phyloP scores from a whole-genome alignment of 2,329 filamentous ascomycete genomes.

The Penicillium aurantiogriseum region DNA sequence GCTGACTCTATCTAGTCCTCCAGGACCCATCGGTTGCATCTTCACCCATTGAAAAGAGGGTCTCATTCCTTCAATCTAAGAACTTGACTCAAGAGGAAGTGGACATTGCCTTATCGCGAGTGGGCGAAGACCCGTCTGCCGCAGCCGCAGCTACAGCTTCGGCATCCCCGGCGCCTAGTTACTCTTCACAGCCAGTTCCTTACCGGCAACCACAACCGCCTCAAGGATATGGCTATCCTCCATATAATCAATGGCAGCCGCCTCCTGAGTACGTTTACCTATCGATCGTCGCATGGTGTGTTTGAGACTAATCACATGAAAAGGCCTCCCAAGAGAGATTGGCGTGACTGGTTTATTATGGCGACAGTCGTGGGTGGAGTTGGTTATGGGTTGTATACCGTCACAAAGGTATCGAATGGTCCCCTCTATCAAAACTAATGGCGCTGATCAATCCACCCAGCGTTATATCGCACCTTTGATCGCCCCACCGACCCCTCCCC shows the following conservation, averaged over 20 bases:
- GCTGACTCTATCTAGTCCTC: slow-evolving; percentile 61
- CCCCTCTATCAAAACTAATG: not conserved
- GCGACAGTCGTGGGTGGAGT: slow-evolving; percentile 90
- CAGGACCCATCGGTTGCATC: slow-evolving; percentile 89
- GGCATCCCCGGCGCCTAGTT: slow-evolving; percentile 49
- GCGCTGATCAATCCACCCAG: slow-evolving; percentile 44
- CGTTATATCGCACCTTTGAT: slow-evolving; percentile 91
- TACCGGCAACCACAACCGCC: slow-evolving; percentile 43
- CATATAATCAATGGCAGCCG: slow-evolving; percentile 54
- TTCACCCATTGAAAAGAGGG: slow-evolving; percentile 86
- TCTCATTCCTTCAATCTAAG: slow-evolving; percentile 92
- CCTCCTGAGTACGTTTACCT: slow-evolving; percentile 51
- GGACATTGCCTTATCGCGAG: slow-evolving; percentile 75
- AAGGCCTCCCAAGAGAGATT: slow-evolving; percentile 74
- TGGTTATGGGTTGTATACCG: slow-evolving; percentile 80
- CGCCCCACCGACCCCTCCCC: slow-evolving; percentile 87
- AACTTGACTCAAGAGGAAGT: slow-evolving; percentile 97
- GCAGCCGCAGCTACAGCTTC: slow-evolving; percentile 46
- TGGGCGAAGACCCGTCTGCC: slow-evolving; percentile 58
- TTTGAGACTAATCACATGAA: slow-evolving; percentile 13
- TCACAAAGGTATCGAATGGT: slow-evolving; percentile 66
- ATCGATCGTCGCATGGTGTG: not conserved
- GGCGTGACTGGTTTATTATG: slow-evolving; percentile 99
- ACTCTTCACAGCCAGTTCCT: slow-evolving; percentile 44
- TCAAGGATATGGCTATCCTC: slow-evolving; percentile 51